Percentiles rank a stretch among this genome's conserved stretches.
Conservation (phyloP, 1,139 yeast species). For the Fermentozyma sake region DNA sequence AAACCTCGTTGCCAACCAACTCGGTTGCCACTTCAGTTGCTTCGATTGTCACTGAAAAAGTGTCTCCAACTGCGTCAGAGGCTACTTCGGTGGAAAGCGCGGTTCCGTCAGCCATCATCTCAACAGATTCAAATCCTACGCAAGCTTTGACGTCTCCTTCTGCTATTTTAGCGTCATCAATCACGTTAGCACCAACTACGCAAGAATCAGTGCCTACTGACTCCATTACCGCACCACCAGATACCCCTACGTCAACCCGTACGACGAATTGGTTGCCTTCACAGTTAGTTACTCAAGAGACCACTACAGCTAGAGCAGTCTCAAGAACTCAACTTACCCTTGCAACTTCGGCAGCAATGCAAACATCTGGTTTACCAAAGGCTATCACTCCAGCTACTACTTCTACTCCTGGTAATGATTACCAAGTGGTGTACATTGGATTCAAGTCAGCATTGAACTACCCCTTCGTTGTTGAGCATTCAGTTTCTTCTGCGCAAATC, state of each 20-base stretch:
- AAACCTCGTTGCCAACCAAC: conserved; percentile 14
- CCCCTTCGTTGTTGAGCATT: conserved; percentile 63
- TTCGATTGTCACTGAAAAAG: too few species aligned
- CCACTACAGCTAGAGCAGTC: conserved; percentile 22
- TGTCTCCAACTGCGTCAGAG: too few species aligned
- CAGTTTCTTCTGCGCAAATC: conserved; percentile 71
- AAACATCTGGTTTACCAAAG: conserved; percentile 57
- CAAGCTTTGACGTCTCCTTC: conserved; percentile 12
- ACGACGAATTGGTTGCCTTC: conserved; percentile 49
- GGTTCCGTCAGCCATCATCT: conserved; percentile 16
- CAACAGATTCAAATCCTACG: conserved; percentile 1
- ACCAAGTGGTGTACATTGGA: conserved; percentile 62
- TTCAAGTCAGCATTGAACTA: conserved; percentile 65
- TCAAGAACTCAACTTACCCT: conserved; percentile 16
- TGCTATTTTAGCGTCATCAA: conserved; percentile 17
- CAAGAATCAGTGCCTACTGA: conserved; percentile 3
- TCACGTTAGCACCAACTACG: conserved; percentile 8
- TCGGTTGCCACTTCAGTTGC: too few species aligned
- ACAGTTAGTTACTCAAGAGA: conserved; percentile 34
- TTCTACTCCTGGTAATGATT: conserved; percentile 44
- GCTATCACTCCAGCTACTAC: conserved; percentile 58
- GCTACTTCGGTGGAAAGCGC: too few species aligned
- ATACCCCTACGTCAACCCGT: conserved; percentile 7
- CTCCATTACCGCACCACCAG: conserved; percentile 2
- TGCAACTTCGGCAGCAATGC: conserved; percentile 25